Percentiles rank a stretch among this genome's conserved stretches.
phyloP scores from a whole-genome alignment of 768 basidiomycete species.

The Tulasnella sp. region DNA sequence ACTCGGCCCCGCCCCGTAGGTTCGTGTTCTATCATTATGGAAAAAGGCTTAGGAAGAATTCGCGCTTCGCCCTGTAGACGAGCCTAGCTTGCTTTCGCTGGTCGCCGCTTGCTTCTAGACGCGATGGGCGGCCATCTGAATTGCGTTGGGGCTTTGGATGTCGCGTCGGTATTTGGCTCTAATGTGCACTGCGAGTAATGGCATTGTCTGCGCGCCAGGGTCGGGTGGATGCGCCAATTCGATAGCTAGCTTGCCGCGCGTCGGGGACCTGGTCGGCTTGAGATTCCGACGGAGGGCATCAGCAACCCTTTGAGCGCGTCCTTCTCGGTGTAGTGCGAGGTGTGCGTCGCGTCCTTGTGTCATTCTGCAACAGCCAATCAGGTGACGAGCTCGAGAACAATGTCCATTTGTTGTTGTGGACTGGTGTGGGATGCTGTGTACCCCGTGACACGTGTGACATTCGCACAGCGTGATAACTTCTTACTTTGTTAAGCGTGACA shows the following conservation, averaged over 20 bases:
- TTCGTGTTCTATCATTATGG: slow-evolving; percentile 46
- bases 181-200: neutral
- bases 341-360: neutral
- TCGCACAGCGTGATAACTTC: neutral
- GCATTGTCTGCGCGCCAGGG: neutral
- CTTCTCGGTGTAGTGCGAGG: neutral
- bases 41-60: slow-evolving; percentile 31
- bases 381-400: neutral
- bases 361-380: neutral
- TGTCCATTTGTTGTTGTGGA: neutral
- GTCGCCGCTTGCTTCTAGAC: neutral
- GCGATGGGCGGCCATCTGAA: neutral
- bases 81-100: neutral
- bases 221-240: neutral
- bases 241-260: neutral
- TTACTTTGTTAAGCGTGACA: slow-evolving; percentile 14
- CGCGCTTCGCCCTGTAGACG: slow-evolving; percentile 28
- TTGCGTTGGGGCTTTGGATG: neutral
- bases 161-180: neutral
- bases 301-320: neutral
- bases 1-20: slow-evolving; percentile 39
- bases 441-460: neutral
- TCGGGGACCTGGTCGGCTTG: neutral
- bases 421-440: neutral
- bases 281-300: neutral